These are phyloP conservation scores for Ramaria rubella DNA, from an alignment of 768 basidiomycete genomes.

Conservation along the genomic window DNA sequence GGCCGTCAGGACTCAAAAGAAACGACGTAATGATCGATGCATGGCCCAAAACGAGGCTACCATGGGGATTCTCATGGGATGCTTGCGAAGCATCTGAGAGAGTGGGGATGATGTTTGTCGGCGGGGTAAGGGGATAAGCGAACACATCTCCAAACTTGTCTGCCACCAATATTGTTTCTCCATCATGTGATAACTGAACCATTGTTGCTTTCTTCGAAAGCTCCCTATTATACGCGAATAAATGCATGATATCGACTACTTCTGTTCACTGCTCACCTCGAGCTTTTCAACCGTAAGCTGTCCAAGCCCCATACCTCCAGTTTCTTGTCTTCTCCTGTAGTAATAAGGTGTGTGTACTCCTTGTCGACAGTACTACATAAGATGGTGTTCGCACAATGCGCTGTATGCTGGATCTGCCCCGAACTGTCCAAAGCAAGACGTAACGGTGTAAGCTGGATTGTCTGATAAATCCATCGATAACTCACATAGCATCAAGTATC, in stretches of 20 bases:
- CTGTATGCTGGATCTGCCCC: constrained; percentile 28
- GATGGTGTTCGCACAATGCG: constrained; percentile 27
- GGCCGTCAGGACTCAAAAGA: constrained; percentile 58
- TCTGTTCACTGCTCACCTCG: constrained; percentile 40
- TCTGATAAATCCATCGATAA: background rate
- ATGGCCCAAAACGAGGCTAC: constrained; percentile 77
- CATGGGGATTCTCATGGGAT: constrained; percentile 67
- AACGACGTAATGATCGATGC: constrained; percentile 77
- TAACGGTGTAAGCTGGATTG: constrained; percentile 34
- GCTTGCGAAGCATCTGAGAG: constrained; percentile 27
- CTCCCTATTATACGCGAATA: constrained; percentile 42
- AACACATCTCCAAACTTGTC: constrained; percentile 97
- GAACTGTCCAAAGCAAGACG: constrained; percentile 32
- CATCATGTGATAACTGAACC: constrained; percentile 54
- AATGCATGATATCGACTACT: background rate
- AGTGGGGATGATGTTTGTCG: constrained; percentile 21
- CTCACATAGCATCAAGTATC: constrained; percentile 50
- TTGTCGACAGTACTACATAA: constrained; percentile 50
- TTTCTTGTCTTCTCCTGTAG: constrained; percentile 72
- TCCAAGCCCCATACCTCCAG: constrained; percentile 70
- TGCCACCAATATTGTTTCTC: constrained; percentile 65
- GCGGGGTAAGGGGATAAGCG: constrained; percentile 57
- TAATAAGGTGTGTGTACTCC: constrained; percentile 44
- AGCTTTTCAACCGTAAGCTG: constrained; percentile 47
- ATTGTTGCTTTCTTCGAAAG: constrained; percentile 78